Conservation (phyloP, 1,139 yeast genomes). For the Kurtzmaniella quercitrusa region DNA sequence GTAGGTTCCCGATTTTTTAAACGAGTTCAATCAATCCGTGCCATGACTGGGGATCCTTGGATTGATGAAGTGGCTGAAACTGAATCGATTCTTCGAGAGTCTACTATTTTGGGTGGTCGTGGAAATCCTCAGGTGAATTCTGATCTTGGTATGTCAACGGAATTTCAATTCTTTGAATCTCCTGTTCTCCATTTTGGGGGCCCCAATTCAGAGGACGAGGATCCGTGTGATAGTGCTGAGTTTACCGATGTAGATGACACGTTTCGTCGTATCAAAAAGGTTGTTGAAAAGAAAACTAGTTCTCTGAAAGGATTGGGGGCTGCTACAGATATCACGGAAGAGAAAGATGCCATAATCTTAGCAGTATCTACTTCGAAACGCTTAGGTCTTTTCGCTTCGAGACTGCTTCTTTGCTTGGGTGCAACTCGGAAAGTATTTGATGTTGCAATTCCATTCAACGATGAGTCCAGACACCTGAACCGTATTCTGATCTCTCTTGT, state of each 20-base stretch:
- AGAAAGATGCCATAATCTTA: slow-evolving; percentile 21
- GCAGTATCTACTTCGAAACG: slow-evolving; percentile 41
- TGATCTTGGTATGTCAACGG: slow-evolving; percentile 44
- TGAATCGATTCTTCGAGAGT: slow-evolving; percentile 28
- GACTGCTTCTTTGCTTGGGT: slow-evolving; percentile 48
- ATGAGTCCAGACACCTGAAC: slow-evolving; percentile 40
- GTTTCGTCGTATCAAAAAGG: slow-evolving; percentile 29
- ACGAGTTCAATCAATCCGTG: slow-evolving; percentile 43
- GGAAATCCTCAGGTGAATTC: slow-evolving; percentile 36
- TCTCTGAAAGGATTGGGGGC: neutral
- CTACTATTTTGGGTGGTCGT: slow-evolving; percentile 29
- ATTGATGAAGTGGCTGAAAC: slow-evolving; percentile 27
- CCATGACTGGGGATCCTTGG: slow-evolving; percentile 43
- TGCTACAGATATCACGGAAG: neutral
- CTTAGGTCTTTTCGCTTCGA: slow-evolving; percentile 46
- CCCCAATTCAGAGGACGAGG: neutral
- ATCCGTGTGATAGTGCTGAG: slow-evolving; percentile 12
- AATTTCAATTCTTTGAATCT: slow-evolving; percentile 35
- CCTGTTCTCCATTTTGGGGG: slow-evolving; percentile 15
- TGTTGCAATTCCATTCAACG: slow-evolving; percentile 26
- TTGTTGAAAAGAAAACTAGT: slow-evolving; percentile 7
- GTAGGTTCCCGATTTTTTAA: slow-evolving; percentile 40
- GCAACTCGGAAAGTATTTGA: slow-evolving; percentile 46
- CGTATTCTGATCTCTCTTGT: slow-evolving; percentile 49
- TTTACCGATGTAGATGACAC: slow-evolving; percentile 34